phyloP scores from a whole-genome alignment of 1,284 basidiomycete genomes.

The Boletus holoroseus region DNA sequence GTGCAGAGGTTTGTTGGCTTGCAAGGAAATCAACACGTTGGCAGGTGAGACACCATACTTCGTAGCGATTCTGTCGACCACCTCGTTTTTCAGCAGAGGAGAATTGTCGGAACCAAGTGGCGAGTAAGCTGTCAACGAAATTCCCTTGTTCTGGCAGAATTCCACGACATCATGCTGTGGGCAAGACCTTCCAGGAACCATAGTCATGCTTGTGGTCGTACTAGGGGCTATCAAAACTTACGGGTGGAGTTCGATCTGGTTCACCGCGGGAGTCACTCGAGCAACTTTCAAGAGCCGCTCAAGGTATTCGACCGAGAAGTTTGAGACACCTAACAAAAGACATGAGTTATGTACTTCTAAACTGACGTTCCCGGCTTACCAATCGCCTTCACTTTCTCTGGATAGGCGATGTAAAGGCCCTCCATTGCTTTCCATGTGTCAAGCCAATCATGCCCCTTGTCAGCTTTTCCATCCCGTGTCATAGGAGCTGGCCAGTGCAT shows the following conservation, averaged over 20 bases:
- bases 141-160: conserved; percentile 56
- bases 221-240: conserved; percentile 25
- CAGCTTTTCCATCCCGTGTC: conserved; percentile 45
- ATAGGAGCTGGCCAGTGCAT: conserved; percentile 78
- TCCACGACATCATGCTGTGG: conserved; percentile 59
- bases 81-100: conserved; percentile 57
- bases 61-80: conserved; percentile 50
- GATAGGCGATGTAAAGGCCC: conserved; percentile 55
- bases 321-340: conserved; percentile 51
- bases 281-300: conserved; percentile 54
- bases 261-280: conserved; percentile 70
- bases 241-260: conserved; percentile 79
- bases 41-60: conserved; percentile 51
- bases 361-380: conserved; percentile 35
- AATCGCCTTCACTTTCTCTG: conserved; percentile 69
- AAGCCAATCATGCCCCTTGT: conserved; percentile 55
- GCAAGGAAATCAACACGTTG: conserved; percentile 58
- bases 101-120: conserved; percentile 75
- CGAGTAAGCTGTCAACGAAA: conserved; percentile 69
- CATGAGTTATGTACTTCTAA: not conserved
- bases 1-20: conserved; percentile 56
- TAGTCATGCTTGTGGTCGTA: not conserved
- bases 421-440: conserved; percentile 81
- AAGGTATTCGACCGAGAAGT: conserved; percentile 60
- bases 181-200: conserved; percentile 41